A percentile compares a stretch with the other conserved stretches of the same genome.
These are phyloP conservation scores for Schwanniomyces pseudopolymorphus DNA, from an alignment of 805 yeast species.

Conservation along the genomic window DNA sequence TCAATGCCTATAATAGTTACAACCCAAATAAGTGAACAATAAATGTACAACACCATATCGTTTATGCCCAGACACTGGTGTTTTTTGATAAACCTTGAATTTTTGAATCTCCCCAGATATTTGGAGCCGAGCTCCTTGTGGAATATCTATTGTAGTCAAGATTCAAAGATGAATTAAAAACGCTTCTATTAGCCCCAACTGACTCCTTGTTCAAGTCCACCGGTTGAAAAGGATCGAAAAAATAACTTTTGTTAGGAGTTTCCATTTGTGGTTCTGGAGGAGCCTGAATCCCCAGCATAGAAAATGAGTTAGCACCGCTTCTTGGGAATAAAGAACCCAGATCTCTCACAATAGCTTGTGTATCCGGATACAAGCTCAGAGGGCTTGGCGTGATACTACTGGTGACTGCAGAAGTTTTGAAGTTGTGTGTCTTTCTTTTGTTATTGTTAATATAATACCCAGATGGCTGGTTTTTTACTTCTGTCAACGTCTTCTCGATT, in stretches of 20 bases:
- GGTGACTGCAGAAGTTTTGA: neutral
- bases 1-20: neutral
- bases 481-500: slow-evolving; percentile 31
- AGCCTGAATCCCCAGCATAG: neutral
- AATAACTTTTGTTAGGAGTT: neutral
- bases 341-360: neutral
- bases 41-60: neutral
- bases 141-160: slow-evolving; percentile 1
- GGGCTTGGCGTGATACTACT: neutral
- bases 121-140: slow-evolving; percentile 4
- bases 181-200: neutral
- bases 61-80: slow-evolving; percentile 34
- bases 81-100: slow-evolving; percentile 9
- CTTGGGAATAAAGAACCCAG: neutral
- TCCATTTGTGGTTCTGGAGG: neutral
- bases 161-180: slow-evolving; percentile 3
- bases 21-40: slow-evolving; percentile 2
- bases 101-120: slow-evolving; percentile 24
- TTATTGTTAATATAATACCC: slow-evolving; percentile 1
- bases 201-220: slow-evolving; percentile 10
- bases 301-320: neutral
- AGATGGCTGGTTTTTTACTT: slow-evolving; percentile 32
- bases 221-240: slow-evolving; percentile 30
- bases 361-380: neutral
- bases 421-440: neutral